Evolutionary conservation across 208 protist genomes (phyloP), one percentile per base, ranked within the genome.

Genomic region (Naegleria fowleri): DNA sequence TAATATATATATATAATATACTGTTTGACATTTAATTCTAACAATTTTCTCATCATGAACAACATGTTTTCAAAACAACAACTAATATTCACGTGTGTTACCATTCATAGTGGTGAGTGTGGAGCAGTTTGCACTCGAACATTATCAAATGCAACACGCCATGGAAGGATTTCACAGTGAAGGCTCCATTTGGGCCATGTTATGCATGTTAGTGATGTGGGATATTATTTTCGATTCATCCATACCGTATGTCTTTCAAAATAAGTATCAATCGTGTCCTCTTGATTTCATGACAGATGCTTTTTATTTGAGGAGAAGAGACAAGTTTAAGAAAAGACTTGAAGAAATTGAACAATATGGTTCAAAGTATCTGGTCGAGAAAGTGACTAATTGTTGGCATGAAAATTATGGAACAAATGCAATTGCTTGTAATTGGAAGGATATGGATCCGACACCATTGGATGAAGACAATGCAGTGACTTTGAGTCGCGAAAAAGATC

Each of bases 191-290:
- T 87, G 83, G 36, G 33, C 83, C 15, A 84, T 39, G 16, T 38
- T 91, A 83, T 91, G 89, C 29, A 41, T 22, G 19, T 52, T 91
- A 41, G 16, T 91, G 13, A 41, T 88, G 15, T 91, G 90, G 90
- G 83, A 91, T 43, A 52, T 91, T 86, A 41, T 91, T 36, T 91
- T 90, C n/a, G 90, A 91, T 55, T 83, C 58, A 55, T 84, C 16
- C 83, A 52, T 90, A 29, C 90, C 90, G 3, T 55, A 89, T 79
- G 90, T 90, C 1, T 91, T 91, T 83, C 90, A 91, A 52, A 90
- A 25, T 19, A 76, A 79, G 48, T 91, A 89, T 51, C 90, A 91
- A 52, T 88, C 36, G 1, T 40, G 43, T 16, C 90, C 90, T 52
- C 83, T 91, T 36, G 90, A 91, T 86, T 25, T 91, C 16, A 33